phyloP scores from a whole-genome alignment of 2,329 filamentous ascomycete genomes.

The Talaromyces rugulosus region DNA sequence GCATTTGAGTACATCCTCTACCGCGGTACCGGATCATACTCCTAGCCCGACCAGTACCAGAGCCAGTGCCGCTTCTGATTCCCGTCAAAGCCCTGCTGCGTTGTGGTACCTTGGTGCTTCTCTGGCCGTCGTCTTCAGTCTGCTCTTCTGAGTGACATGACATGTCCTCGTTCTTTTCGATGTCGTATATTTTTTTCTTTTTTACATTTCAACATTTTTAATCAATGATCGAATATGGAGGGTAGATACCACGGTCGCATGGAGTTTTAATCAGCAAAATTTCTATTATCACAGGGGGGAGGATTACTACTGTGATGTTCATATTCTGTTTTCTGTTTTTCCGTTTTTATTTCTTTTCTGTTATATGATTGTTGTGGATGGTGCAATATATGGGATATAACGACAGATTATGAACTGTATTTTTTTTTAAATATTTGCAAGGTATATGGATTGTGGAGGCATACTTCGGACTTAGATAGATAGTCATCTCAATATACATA shows the following conservation, averaged over 20 bases:
- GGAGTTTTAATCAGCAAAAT: background rate
- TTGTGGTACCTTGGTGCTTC: background rate
- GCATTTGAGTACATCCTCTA: background rate
- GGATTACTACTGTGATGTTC: background rate
- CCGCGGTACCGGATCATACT: background rate
- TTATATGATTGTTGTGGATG: background rate
- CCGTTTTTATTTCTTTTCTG: background rate
- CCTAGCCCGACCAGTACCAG: background rate
- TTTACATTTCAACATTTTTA: background rate
- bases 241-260: background rate
- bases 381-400: background rate
- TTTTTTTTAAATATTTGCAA: background rate
- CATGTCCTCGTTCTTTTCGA: background rate
- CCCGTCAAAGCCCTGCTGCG: background rate
- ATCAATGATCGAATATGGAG: background rate
- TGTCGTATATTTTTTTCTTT: background rate
- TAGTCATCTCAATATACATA: background rate
- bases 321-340: background rate
- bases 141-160: background rate
- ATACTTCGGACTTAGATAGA: background rate
- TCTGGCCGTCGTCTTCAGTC: background rate
- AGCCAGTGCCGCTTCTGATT: background rate
- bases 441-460: background rate
- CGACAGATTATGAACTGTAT: background rate
- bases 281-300: background rate